Evolutionary conservation across 2,329 filamentous ascomycete species (phyloP).

Genomic region (Scedosporium minutisporum): DNA sequence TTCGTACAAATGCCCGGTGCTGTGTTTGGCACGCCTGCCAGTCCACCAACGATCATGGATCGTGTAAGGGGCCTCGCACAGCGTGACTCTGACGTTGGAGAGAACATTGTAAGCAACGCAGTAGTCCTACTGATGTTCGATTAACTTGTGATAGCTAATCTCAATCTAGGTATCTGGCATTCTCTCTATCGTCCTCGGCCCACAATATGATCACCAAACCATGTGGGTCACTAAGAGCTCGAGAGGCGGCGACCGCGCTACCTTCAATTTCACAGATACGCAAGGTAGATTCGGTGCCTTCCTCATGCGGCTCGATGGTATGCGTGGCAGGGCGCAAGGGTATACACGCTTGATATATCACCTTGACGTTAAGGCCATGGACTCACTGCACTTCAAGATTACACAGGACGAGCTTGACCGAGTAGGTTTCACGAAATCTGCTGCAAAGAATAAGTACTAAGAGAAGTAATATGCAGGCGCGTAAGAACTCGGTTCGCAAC

Average conservation of each 20-base stretch:
- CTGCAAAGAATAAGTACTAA: not conserved
- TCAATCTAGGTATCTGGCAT: slow-evolving; percentile 7
- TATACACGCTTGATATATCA: slow-evolving; percentile 8
- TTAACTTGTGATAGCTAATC: not conserved
- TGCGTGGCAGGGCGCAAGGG: slow-evolving; percentile 6
- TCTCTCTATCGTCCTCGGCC: slow-evolving; percentile 3
- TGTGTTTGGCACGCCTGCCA: not conserved
- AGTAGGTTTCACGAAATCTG: not conserved
- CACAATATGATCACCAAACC: slow-evolving; percentile 3
- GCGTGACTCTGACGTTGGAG: slow-evolving; percentile 3
- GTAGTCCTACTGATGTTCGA: not conserved
- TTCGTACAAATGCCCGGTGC: slow-evolving; percentile 2
- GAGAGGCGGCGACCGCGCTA: not conserved
- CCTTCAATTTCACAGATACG: slow-evolving; percentile 8
- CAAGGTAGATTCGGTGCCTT: slow-evolving; percentile 8
- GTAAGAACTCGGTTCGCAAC: slow-evolving; percentile 7
- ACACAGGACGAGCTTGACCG: slow-evolving; percentile 7
- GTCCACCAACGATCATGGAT: slow-evolving; percentile 3
- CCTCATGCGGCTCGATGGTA: slow-evolving; percentile 8
- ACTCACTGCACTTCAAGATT: not conserved
- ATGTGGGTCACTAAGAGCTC: slow-evolving; percentile 2
- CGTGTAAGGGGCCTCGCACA: slow-evolving; percentile 1
- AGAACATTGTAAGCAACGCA: slow-evolving; percentile 5
- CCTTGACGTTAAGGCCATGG: slow-evolving; percentile 7
- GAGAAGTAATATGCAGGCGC: not conserved